Evolutionary conservation across 208 protist species (phyloP).

Genomic region (Acanthamoeba culbertsoni): DNA sequence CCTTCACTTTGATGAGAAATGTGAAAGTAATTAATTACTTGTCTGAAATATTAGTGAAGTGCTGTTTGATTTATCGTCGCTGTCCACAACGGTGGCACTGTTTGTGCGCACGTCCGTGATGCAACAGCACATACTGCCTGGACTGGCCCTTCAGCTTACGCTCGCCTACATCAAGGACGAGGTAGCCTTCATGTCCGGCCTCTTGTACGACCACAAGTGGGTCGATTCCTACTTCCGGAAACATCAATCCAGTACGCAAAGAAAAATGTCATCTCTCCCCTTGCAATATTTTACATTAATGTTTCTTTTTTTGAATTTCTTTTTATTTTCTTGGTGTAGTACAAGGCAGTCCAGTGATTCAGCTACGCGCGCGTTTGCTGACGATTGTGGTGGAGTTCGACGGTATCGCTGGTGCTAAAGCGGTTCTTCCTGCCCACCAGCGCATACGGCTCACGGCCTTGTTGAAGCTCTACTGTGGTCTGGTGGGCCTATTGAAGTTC

Average conservation of each 20-base stretch:
- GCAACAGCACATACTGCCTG: background rate
- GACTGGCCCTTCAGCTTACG: background rate
- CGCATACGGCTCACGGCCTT: background rate
- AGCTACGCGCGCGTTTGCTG: background rate
- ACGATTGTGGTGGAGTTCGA: background rate
- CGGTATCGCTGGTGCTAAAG: background rate
- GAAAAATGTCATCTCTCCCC: background rate
- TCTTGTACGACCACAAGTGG: constrained; percentile 6
- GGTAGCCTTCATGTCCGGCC: background rate
- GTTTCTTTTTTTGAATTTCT: background rate
- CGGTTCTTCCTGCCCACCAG: background rate
- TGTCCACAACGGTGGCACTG: background rate
- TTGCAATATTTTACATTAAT: background rate
- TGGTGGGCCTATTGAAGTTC: constrained; percentile 6
- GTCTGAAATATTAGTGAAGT: background rate
- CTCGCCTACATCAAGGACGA: background rate
- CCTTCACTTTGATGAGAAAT: background rate
- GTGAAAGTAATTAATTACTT: background rate
- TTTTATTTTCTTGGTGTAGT: background rate
- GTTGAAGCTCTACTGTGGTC: constrained; percentile 13
- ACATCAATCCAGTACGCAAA: background rate
- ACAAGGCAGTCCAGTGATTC: background rate
- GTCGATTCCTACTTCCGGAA: background rate
- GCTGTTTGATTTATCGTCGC: background rate
- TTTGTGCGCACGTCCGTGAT: background rate